A percentile compares a stretch with the other conserved stretches of the same genome.
These are phyloP conservation scores for Alternaria burnsii DNA, from an alignment of 2,329 filamentous ascomycete genomes.

Conservation along the genomic window DNA sequence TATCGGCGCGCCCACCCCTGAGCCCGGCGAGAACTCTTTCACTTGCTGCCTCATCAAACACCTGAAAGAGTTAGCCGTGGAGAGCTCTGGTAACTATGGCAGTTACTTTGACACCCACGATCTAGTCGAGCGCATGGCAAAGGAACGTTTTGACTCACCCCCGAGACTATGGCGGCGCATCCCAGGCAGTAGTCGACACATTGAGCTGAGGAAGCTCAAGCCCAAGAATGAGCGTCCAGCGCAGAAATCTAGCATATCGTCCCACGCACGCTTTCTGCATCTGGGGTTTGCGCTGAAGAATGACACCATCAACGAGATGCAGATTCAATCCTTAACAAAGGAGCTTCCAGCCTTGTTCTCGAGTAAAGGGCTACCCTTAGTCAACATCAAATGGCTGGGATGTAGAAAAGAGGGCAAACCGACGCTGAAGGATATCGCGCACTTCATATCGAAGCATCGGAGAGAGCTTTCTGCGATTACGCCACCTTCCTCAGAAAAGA, in stretches of 20 bases:
- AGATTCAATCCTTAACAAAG: background rate
- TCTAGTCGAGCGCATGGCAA: background rate
- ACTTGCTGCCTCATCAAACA: background rate
- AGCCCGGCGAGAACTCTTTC: background rate
- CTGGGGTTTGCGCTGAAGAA: slow-evolving; percentile 9
- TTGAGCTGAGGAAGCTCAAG: slow-evolving; percentile 10
- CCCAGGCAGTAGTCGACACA: slow-evolving; percentile 9
- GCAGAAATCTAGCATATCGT: background rate
- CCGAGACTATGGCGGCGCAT: background rate
- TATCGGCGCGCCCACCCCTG: background rate
- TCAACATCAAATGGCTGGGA: background rate
- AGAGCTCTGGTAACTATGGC: background rate
- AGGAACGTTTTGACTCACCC: background rate
- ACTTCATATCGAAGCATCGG: background rate
- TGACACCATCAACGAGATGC: background rate
- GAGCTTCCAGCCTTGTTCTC: background rate
- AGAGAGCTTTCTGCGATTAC: background rate
- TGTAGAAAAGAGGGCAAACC: background rate
- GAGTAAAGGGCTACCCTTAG: background rate
- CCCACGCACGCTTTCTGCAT: slow-evolving; percentile 9
- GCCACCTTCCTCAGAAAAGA: background rate
- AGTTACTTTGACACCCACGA: background rate
- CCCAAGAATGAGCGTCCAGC: slow-evolving; percentile 1
- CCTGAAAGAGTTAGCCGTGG: background rate
- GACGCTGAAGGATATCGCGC: background rate